Evolutionary conservation across 768 basidiomycete genomes (phyloP), one percentile per base, ranked within the genome.

Genomic region (Phanerodontia chrysosporium): DNA sequence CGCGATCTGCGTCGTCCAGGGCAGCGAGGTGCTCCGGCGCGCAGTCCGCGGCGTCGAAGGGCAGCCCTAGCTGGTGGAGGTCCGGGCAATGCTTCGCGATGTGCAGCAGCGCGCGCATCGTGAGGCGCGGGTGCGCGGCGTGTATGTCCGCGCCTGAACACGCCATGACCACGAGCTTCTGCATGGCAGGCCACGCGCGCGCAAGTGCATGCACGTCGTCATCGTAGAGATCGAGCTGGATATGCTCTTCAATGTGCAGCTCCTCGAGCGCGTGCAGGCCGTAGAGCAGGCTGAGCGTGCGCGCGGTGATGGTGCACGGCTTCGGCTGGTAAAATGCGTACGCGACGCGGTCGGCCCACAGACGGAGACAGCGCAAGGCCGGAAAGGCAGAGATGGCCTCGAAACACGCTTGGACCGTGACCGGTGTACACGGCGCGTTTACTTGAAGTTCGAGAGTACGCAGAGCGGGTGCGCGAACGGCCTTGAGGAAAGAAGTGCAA

Each of bases 141-240:
- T 45, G 27, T 24, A 3, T 28, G 24, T 35, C 45, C n/a, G 42
- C n/a, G 29, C 45, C 55, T 16, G 44, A 9, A 24, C 25, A 36
- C 6, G 44, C 27, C 16, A 30, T 48, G 44, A 45, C 3, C 18
- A 45, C 27, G n/a, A 56, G 42, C 27, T 16, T 16, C 14, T 24
- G 29, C 16, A 46, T 16, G 6, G 1, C 2, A 8, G 55, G 55
- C 44, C 55, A 45, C 0, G 55, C 44, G 25, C n/a, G 1, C 45
- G 55, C 42, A 25, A 56, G 16, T 4, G 18, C 55, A 27, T 45
- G 55, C 42, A 29, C 55, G 44, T 56, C 55, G 9, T 56, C 44
- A 44, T 56, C 55, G 55, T 30, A 30, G n/a, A 56, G 18, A 44
- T 56, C 55, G 27, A 46, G 14, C 24, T 56, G 12, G 24, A 56